These are phyloP conservation scores for Trichosanthes truncata DNA, from an alignment of 306 rosid species.

Conservation along the genomic window DNA sequence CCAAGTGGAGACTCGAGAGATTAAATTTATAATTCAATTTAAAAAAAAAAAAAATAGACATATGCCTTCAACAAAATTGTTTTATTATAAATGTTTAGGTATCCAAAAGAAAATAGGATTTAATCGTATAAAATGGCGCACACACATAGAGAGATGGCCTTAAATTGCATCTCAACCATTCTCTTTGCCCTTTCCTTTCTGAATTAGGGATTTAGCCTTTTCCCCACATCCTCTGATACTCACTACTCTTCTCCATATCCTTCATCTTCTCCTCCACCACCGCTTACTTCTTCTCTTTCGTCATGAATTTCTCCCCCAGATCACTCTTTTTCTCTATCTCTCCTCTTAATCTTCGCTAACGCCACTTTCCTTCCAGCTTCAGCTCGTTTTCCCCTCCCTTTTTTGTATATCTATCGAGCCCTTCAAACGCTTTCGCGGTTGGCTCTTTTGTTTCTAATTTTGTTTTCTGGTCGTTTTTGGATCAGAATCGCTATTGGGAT, in stretches of 20 bases:
- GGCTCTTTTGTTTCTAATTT: constrained; percentile 10
- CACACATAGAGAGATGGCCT: background rate
- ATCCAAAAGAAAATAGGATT: background rate
- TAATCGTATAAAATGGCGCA: background rate
- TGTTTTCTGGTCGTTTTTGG: constrained; percentile 9
- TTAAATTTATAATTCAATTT: no score
- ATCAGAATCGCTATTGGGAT: constrained; percentile 24
- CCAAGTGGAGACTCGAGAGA: no score
- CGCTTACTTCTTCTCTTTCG: background rate
- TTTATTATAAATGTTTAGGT: background rate
- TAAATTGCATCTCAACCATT: constrained; percentile 1
- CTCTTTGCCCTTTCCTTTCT: background rate
- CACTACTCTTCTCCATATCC: constrained; percentile 1
- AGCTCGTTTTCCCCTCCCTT: background rate
- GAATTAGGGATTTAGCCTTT: constrained; percentile 9
- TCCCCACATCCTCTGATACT: background rate
- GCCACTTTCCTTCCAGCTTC: background rate
- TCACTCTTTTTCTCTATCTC: background rate
- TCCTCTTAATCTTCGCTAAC: background rate
- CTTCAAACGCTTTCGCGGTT: background rate
- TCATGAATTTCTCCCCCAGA: background rate
- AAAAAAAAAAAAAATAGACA: no score
- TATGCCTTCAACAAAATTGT: background rate
- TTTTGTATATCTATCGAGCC: background rate
- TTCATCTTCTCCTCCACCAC: constrained; percentile 1